Conservation (phyloP, 345 rosid genomes). For the Passiflora organensis region DNA sequence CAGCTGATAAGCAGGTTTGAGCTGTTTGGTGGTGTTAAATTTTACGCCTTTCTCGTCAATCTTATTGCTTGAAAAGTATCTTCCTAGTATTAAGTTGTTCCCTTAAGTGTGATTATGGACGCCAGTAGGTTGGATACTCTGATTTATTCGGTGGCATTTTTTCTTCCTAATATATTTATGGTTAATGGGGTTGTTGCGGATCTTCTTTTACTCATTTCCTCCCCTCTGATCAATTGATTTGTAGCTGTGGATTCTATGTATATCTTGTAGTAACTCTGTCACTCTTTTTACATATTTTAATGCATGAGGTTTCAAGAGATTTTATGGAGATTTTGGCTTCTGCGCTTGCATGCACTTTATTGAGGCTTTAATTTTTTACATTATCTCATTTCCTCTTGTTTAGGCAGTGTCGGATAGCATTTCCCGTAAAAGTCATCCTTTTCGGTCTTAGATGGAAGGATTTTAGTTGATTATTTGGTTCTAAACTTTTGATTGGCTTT, state of each 20-base stretch:
- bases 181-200: slow-evolving; percentile 2
- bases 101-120: not conserved
- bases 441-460: not conserved
- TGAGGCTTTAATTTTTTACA: not conserved
- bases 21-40: not conserved
- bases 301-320: not conserved
- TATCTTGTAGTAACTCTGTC: too few relatives aligned
- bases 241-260: not conserved
- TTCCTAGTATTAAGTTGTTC: not conserved
- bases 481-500: not conserved
- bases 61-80: not conserved
- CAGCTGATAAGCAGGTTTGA: not conserved
- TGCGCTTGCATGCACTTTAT: not conserved
- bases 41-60: not conserved
- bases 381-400: not conserved
- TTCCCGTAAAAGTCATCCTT: not conserved
- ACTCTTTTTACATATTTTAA: too few relatives aligned
- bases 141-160: not conserved
- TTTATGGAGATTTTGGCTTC: not conserved
- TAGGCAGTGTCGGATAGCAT: not conserved
- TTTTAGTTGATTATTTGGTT: not conserved
- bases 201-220: not conserved
- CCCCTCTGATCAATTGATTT: not conserved
- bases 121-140: not conserved
- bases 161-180: not conserved